These are phyloP conservation scores for Epithemia pelagica DNA, from an alignment of 108 stramenopile species.

Conservation along the genomic window DNA sequence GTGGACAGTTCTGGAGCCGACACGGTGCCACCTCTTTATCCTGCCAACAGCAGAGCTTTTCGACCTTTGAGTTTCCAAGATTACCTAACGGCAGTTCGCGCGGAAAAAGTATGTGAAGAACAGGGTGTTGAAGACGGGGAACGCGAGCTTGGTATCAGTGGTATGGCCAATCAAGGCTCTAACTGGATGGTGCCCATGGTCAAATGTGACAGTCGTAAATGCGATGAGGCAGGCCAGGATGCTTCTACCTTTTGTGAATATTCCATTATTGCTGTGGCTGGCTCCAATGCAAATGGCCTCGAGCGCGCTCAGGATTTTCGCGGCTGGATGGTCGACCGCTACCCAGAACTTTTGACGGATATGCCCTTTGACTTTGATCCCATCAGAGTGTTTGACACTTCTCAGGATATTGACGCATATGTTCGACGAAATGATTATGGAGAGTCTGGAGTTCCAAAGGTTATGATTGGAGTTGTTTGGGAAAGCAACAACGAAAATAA, in stretches of 20 bases:
- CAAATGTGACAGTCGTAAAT: conserved; percentile 56
- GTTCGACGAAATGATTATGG: conserved; percentile 46
- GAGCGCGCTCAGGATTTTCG: conserved; percentile 47
- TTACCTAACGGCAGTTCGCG: conserved; percentile 60
- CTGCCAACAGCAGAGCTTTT: conserved; percentile 32
- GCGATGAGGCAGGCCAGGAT: conserved; percentile 49
- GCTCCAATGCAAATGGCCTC: conserved; percentile 20
- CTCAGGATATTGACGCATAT: conserved; percentile 43
- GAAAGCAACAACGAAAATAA: conserved; percentile 34
- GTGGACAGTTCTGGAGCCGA: conserved; percentile 29
- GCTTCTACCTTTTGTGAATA: conserved; percentile 57
- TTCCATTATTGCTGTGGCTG: conserved; percentile 47
- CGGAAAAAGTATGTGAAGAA: conserved; percentile 38
- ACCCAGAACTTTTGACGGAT: conserved; percentile 31
- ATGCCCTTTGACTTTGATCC: conserved; percentile 35
- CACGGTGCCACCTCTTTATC: conserved; percentile 40
- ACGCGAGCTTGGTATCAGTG: conserved; percentile 17
- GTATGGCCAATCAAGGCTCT: conserved; percentile 25
- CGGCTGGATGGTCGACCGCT: conserved; percentile 36
- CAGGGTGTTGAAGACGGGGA: not conserved
- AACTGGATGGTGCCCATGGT: conserved; percentile 75
- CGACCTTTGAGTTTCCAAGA: conserved; percentile 49
- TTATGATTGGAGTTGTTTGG: conserved; percentile 59
- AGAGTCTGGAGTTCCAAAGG: conserved; percentile 34
- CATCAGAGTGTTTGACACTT: conserved; percentile 47